A percentile compares a stretch with the other conserved stretches of the same genome.
Conservation (phyloP, 768 basidiomycete genomes). For the Nidularia sp. region DNA sequence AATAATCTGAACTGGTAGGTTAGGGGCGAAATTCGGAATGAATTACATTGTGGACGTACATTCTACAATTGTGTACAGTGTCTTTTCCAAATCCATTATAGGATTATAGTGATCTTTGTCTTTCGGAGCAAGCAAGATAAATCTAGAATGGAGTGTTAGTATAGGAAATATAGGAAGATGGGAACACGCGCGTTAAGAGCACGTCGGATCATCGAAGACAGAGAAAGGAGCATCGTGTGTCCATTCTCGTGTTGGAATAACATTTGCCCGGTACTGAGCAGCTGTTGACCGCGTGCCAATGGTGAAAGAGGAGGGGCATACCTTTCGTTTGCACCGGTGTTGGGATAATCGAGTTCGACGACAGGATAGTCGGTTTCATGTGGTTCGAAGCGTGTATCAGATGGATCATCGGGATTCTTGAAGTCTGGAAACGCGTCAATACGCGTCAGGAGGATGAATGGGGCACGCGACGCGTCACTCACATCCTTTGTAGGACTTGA, state of each 20-base stretch:
- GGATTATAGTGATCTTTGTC: constrained; percentile 88
- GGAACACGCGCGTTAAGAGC: not conserved
- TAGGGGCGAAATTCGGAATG: too few species aligned
- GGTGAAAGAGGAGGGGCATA: constrained; percentile 19
- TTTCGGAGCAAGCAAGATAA: constrained; percentile 72
- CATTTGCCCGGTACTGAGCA: not conserved
- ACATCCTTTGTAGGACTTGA: constrained; percentile 72
- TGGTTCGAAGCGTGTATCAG: constrained; percentile 62
- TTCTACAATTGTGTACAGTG: constrained; percentile 69
- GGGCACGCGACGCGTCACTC: constrained; percentile 17
- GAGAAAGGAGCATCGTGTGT: too few species aligned
- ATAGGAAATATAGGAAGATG: not conserved
- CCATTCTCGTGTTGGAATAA: too few species aligned
- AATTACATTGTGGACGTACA: constrained; percentile 33
- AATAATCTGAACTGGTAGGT: constrained; percentile 42
- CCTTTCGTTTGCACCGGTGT: constrained; percentile 65
- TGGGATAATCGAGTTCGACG: constrained; percentile 77
- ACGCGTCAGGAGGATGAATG: constrained; percentile 1
- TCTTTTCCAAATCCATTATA: constrained; percentile 71
- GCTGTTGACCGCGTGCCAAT: not conserved
- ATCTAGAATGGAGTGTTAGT: constrained; percentile 35
- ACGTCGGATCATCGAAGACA: too few species aligned
- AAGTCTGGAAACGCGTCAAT: constrained; percentile 49
- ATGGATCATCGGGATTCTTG: constrained; percentile 56
- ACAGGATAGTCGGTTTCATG: constrained; percentile 59